Evolutionary conservation across 306 rosid species (phyloP).

Genomic region (Lathyrus aphaca): DNA sequence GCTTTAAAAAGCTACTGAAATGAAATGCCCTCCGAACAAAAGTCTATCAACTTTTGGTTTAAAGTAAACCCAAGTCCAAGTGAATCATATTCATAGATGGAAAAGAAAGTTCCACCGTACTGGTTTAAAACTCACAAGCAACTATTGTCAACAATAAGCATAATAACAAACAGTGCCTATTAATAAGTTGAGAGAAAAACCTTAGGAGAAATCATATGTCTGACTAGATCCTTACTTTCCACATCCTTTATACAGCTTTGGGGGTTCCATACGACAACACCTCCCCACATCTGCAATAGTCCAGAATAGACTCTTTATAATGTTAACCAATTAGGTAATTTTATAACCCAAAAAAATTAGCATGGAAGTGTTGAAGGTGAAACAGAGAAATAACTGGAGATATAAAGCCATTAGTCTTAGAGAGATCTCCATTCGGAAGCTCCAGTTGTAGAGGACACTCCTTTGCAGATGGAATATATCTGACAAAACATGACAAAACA

Average conservation of each 20-base stretch:
- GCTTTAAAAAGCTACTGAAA: constrained; percentile 23
- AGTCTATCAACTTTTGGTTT: constrained; percentile 23
- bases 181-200: constrained; percentile 49
- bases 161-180: constrained; percentile 22
- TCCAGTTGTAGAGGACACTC: constrained; percentile 91
- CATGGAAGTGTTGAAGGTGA: constrained; percentile 32
- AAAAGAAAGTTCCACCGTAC: constrained; percentile 32
- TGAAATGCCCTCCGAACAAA: constrained; percentile 20
- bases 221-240: constrained; percentile 55
- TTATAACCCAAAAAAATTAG: constrained; percentile 6
- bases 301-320: constrained; percentile 32
- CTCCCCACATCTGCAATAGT: constrained; percentile 94
- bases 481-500: constrained; percentile 52
- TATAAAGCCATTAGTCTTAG: constrained; percentile 87
- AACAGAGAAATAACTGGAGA: constrained; percentile 72
- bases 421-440: constrained; percentile 82
- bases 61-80: neutral
- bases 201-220: constrained; percentile 62
- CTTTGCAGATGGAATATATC: constrained; percentile 79
- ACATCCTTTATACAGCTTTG: constrained; percentile 55
- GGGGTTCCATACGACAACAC: constrained; percentile 89
- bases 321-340: constrained; percentile 29
- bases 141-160: constrained; percentile 14
- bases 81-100: constrained; percentile 1
- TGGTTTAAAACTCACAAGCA: constrained; percentile 11